Percentiles rank a stretch among this genome's conserved stretches.
phyloP scores from a whole-genome alignment of 768 basidiomycete species.

The Tubosaeta sp. region DNA sequence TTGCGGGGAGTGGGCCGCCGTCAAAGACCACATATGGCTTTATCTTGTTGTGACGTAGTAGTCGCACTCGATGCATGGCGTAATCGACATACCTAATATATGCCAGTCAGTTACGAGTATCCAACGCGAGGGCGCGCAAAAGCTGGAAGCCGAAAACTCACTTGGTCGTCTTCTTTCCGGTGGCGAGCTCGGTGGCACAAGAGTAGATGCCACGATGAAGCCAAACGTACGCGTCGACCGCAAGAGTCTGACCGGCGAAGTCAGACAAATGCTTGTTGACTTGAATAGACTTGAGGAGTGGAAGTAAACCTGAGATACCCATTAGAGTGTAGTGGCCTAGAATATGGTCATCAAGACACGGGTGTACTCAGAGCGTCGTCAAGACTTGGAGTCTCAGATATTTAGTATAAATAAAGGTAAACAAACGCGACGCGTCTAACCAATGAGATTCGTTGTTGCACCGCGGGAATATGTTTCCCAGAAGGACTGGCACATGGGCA shows the following conservation, averaged over 20 bases:
- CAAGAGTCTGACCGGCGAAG: slow-evolving; percentile 78
- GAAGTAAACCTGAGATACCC: slow-evolving; percentile 91
- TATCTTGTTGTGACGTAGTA: slow-evolving; percentile 80
- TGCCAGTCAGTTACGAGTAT: slow-evolving; percentile 2
- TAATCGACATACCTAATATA: slow-evolving; percentile 86
- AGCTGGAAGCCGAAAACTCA: slow-evolving; percentile 36
- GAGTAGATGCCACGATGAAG: slow-evolving; percentile 83
- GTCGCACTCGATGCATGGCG: slow-evolving; percentile 86
- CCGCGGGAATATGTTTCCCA: neutral
- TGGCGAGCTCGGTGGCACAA: slow-evolving; percentile 88
- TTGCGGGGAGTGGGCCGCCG: slow-evolving; percentile 92
- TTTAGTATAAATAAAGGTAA: slow-evolving; percentile 24
- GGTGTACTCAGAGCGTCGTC: neutral
- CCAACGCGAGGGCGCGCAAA: neutral
- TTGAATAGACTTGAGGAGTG: slow-evolving; percentile 88
- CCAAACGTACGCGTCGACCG: slow-evolving; percentile 96
- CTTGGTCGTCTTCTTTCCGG: slow-evolving; percentile 79
- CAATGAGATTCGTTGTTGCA: neutral
- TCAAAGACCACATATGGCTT: slow-evolving; percentile 93
- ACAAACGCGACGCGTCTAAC: slow-evolving; percentile 29
- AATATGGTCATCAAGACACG: slow-evolving; percentile 1
- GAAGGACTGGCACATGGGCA: too few species aligned
- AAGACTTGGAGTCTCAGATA: neutral
- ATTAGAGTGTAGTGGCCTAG: slow-evolving; percentile 36
- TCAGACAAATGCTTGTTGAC: slow-evolving; percentile 73